Evolutionary conservation across 805 yeast genomes (phyloP).

Genomic region (Candida orba): DNA sequence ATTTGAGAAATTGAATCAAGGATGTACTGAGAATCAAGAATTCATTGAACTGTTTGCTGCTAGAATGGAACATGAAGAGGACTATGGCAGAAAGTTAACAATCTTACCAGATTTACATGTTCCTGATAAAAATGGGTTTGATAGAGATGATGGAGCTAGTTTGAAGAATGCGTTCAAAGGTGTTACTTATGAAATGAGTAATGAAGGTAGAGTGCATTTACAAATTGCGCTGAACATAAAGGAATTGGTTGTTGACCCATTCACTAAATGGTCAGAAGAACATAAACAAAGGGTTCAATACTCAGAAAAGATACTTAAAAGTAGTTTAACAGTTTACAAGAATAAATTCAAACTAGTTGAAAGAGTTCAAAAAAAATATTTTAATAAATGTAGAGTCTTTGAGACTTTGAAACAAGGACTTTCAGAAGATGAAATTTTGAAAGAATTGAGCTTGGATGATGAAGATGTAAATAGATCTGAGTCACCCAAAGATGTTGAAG

Average conservation of each 20-base stretch:
- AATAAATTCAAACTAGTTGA: conserved; percentile 41
- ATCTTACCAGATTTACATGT: conserved; percentile 31
- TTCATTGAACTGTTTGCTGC: conserved; percentile 57
- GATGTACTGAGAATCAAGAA: conserved; percentile 65
- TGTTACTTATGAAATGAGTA: conserved; percentile 43
- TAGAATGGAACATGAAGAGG: conserved; percentile 65
- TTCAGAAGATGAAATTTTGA: conserved; percentile 36
- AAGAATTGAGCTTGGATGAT: conserved; percentile 16
- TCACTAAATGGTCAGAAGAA: conserved; percentile 65
- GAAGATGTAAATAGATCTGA: neutral
- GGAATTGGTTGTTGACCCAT: conserved; percentile 58
- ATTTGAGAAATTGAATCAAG: conserved; percentile 49
- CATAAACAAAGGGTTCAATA: conserved; percentile 61
- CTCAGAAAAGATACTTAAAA: conserved; percentile 46
- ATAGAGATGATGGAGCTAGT: conserved; percentile 57
- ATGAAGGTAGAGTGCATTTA: conserved; percentile 52
- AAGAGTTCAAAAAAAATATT: conserved; percentile 56
- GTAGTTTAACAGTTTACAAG: conserved; percentile 46
- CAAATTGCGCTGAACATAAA: conserved; percentile 57
- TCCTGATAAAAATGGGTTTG: conserved; percentile 35
- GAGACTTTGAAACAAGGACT: conserved; percentile 54
- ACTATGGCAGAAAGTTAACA: conserved; percentile 52
- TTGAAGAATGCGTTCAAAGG: conserved; percentile 58
- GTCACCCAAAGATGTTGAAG: neutral
- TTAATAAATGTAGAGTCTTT: conserved; percentile 66